These are phyloP conservation scores for Geopyxis carbonaria DNA, from an alignment of 495 filamentous ascomycete genomes.

Conservation along the genomic window DNA sequence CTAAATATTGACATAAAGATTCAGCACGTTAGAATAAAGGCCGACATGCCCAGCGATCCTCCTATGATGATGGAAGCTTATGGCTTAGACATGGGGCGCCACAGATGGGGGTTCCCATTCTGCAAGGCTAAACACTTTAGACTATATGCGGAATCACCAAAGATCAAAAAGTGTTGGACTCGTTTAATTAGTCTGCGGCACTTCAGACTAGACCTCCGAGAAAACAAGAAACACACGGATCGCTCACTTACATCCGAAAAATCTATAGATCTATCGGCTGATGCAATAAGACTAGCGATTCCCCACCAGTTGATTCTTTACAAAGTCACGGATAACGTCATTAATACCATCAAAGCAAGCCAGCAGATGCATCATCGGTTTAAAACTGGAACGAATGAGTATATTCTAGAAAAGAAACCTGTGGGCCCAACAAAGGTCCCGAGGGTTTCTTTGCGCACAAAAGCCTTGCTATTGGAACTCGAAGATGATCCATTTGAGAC, in stretches of 20 bases:
- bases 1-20: slow-evolving; percentile 64
- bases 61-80: slow-evolving; percentile 80
- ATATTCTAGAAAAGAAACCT: slow-evolving; percentile 63
- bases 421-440: slow-evolving; percentile 75
- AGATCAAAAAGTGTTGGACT: slow-evolving; percentile 66
- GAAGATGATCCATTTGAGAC: slow-evolving; percentile 97
- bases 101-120: slow-evolving; percentile 72
- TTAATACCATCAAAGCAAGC: slow-evolving; percentile 71
- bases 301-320: slow-evolving; percentile 90
- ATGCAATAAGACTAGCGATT: slow-evolving; percentile 74
- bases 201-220: slow-evolving; percentile 60
- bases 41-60: slow-evolving; percentile 69
- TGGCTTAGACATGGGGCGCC: slow-evolving; percentile 58
- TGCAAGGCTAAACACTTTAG: slow-evolving; percentile 56
- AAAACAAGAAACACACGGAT: slow-evolving; percentile 50
- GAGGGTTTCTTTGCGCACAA: slow-evolving; percentile 62
- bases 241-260: slow-evolving; percentile 50
- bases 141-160: slow-evolving; percentile 71
- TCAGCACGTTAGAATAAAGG: slow-evolving; percentile 71
- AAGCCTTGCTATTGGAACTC: slow-evolving; percentile 68
- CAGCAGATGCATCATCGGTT: slow-evolving; percentile 86
- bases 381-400: slow-evolving; percentile 67
- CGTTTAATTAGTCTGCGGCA: slow-evolving; percentile 68
- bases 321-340: slow-evolving; percentile 78
- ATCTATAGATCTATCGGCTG: slow-evolving; percentile 66